Percentiles rank a stretch among this genome's conserved stretches.
Conservation (phyloP, 2,329 filamentous ascomycete species). For the Lasiodiplodia gonubiensis region DNA sequence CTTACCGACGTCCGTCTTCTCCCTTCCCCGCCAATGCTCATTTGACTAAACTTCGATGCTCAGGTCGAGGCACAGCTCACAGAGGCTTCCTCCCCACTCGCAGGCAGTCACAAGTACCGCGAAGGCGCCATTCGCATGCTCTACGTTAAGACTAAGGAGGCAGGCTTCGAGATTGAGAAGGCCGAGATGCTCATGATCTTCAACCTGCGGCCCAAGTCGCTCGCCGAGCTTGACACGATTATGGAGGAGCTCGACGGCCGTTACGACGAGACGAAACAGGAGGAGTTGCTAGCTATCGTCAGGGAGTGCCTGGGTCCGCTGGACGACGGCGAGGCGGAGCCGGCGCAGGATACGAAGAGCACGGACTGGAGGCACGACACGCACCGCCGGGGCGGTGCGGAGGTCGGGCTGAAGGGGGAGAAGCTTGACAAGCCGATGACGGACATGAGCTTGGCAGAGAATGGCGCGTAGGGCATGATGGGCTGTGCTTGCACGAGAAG, state of each 20-base stretch:
- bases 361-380: conserved; percentile 24
- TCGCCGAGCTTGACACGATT: conserved; percentile 42
- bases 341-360: conserved; percentile 38
- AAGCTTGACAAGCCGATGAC: conserved; percentile 17
- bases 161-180: conserved; percentile 38
- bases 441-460: conserved; percentile 1
- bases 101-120: conserved; percentile 30
- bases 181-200: conserved; percentile 48
- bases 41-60: not conserved
- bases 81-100: conserved; percentile 34
- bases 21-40: not conserved
- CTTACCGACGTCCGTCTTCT: conserved; percentile 64
- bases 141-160: conserved; percentile 34
- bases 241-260: conserved; percentile 44
- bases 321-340: conserved; percentile 35
- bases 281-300: conserved; percentile 39
- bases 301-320: conserved; percentile 37
- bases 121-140: conserved; percentile 43
- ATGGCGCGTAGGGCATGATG: not conserved
- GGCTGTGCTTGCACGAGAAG: not conserved
- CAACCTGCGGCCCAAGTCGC: conserved; percentile 41
- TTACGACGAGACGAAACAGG: conserved; percentile 40
- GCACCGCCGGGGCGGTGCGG: conserved; percentile 10
- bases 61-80: conserved; percentile 57
- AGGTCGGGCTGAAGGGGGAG: conserved; percentile 13